Evolutionary conservation across 352 stramenopile species (phyloP).

Genomic region (Discostella stelligera): DNA sequence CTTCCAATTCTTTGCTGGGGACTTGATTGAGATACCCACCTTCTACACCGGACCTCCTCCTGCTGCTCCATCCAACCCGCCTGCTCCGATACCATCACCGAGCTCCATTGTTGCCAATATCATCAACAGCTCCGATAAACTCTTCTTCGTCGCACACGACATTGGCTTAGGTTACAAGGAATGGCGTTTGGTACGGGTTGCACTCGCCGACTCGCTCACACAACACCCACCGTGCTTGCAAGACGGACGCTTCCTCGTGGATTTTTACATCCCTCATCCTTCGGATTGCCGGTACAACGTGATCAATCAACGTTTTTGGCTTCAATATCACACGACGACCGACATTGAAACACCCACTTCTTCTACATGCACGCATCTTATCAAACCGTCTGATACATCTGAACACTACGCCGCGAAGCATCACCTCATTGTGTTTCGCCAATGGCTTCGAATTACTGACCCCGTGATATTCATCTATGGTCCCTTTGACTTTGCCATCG

Average conservation of each 20-base stretch:
- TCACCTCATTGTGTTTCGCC: neutral
- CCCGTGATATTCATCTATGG: constrained; percentile 5
- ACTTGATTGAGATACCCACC: neutral
- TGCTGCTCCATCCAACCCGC: neutral
- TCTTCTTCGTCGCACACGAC: neutral
- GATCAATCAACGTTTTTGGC: neutral
- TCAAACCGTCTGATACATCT: constrained; percentile 5
- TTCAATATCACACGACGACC: neutral
- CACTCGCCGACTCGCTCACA: neutral
- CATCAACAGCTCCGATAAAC: neutral
- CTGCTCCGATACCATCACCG: neutral
- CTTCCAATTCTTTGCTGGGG: neutral
- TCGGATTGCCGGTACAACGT: neutral
- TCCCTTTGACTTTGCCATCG: constrained; percentile 15
- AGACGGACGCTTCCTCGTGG: constrained; percentile 1
- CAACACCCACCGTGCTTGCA: neutral
- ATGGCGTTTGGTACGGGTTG: neutral
- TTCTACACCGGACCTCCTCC: constrained; percentile 3
- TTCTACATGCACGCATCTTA: neutral
- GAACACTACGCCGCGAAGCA: neutral
- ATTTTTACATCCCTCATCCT: neutral
- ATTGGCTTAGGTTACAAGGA: neutral
- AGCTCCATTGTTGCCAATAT: neutral
- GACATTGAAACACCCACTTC: neutral
- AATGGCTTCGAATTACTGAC: constrained; percentile 5